Evolutionary conservation across 768 basidiomycete species (phyloP), one percentile per base, ranked within the genome.

Genomic region (Boletus patriciae): DNA sequence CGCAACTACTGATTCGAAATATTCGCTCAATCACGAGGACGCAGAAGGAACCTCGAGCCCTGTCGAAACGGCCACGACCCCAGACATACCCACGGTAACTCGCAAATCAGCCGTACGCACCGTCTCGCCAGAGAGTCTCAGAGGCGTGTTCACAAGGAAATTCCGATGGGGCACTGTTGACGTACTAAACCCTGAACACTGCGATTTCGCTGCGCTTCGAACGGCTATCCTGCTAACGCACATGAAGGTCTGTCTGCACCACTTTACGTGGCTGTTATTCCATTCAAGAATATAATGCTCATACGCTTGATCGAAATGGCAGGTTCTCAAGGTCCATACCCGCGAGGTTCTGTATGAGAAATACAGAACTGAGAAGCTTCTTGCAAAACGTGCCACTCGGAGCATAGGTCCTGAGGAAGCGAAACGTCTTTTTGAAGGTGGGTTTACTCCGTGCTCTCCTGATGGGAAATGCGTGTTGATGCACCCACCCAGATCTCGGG

Each of bases 321-420:
- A 94, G 91, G 78, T 88, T 65, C 78, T 96, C 58, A 93, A 92
- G 75, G 83, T 78, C 44, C 85, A 84, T 55, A 95, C 94, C 33
- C 87, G 87, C 64, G 91, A 96, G 70, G 90, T 93, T 54, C 74
- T 95, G 73, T 98, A 98, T 71, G 95, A 98, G 78, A 87, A 87
- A 65, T 98, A 88, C 73, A 80, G 95, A 67, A 94, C 92, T 2
- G 92, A 94, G 77, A 93, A 93, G 73, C 82, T 94, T 54, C 83
- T 94, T 19, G 91, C 90, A 44, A 82, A 90, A 61, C 87, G 92
- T 60, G 92, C 89, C 21, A 93, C 92, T 21, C 80, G 82, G 63
- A 81, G 84, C 61, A 91, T 93, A 63, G 83, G 85, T 51, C 86
- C 90, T 50, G 86, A 85, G 61, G 83, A 91, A 66, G 77, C 85